Evolutionary conservation across 1,284 basidiomycete species (phyloP).

Genomic region (Ustilago tritici): DNA sequence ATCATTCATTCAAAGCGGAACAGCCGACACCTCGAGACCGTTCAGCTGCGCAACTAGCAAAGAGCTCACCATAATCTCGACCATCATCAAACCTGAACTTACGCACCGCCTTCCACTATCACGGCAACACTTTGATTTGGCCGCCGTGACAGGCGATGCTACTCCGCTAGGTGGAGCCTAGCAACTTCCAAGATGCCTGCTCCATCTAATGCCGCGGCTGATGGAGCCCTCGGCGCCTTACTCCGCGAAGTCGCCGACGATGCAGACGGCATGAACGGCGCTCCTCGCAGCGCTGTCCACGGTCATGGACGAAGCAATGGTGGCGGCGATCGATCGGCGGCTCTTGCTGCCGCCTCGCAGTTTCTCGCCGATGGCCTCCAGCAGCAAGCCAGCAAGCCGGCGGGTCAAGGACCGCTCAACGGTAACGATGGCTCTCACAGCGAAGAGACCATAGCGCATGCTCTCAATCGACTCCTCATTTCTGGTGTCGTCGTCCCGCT

Average conservation of each 20-base stretch:
- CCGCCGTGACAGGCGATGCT: neutral
- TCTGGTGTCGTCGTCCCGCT: slow-evolving; percentile 34
- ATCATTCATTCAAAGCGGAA: neutral
- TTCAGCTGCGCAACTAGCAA: neutral
- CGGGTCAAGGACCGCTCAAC: slow-evolving; percentile 3
- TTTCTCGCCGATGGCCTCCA: slow-evolving; percentile 28
- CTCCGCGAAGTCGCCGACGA: slow-evolving; percentile 19
- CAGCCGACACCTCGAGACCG: neutral
- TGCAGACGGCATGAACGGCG: neutral
- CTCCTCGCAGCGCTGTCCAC: neutral
- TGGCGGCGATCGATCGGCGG: slow-evolving; percentile 13
- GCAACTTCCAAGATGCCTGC: slow-evolving; percentile 11
- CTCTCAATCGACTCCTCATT: slow-evolving; percentile 45
- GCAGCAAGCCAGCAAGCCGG: neutral
- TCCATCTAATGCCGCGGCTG: slow-evolving; percentile 9
- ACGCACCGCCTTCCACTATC: neutral
- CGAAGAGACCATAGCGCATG: slow-evolving; percentile 43
- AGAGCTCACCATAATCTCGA: neutral
- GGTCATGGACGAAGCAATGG: neutral
- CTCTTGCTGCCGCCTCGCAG: slow-evolving; percentile 40
- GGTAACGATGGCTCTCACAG: slow-evolving; percentile 13
- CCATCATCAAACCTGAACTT: neutral
- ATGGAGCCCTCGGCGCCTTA: slow-evolving; percentile 27
- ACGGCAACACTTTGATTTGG: neutral
- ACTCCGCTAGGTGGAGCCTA: neutral